Evolutionary conservation across 768 basidiomycete species (phyloP).

Genomic region (Russula foetens): DNA sequence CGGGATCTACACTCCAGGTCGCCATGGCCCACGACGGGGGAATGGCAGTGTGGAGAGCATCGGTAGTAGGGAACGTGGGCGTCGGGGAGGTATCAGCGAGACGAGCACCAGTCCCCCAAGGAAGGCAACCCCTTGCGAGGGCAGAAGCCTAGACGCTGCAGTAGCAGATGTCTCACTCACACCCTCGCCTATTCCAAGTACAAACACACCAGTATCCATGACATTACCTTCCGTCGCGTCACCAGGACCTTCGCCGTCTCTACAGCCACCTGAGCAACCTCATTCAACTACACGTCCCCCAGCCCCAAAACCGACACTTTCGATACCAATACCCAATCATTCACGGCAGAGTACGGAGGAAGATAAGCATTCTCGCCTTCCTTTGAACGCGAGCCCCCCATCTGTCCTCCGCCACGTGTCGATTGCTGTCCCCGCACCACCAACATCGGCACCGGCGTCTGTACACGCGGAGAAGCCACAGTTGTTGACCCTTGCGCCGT

Average conservation of each 20-base stretch:
- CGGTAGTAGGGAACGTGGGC: constrained; percentile 17
- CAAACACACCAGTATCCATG: background rate
- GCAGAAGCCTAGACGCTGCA: background rate
- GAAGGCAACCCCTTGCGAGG: background rate
- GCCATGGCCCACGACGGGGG: constrained; percentile 13
- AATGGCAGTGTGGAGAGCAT: constrained; percentile 2
- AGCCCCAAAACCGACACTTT: background rate
- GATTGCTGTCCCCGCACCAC: background rate
- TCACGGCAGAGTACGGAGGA: background rate
- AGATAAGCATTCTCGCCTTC: constrained; percentile 10
- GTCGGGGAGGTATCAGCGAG: constrained; percentile 14
- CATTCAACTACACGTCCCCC: background rate
- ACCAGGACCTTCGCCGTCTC: background rate
- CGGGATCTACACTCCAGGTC: constrained; percentile 15
- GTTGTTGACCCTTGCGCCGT: constrained; percentile 5
- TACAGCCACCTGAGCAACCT: background rate
- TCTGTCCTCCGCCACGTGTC: constrained; percentile 15
- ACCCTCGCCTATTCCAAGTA: background rate
- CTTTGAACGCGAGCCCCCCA: constrained; percentile 10
- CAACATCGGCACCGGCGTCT: constrained; percentile 8
- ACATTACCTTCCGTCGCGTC: background rate
- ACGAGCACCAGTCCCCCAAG: constrained; percentile 14
- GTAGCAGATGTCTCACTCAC: background rate
- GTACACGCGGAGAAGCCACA: constrained; percentile 7
- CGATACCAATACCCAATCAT: background rate